phyloP scores from a whole-genome alignment of 345 rosid species.

The Eucalyptus decipiens region DNA sequence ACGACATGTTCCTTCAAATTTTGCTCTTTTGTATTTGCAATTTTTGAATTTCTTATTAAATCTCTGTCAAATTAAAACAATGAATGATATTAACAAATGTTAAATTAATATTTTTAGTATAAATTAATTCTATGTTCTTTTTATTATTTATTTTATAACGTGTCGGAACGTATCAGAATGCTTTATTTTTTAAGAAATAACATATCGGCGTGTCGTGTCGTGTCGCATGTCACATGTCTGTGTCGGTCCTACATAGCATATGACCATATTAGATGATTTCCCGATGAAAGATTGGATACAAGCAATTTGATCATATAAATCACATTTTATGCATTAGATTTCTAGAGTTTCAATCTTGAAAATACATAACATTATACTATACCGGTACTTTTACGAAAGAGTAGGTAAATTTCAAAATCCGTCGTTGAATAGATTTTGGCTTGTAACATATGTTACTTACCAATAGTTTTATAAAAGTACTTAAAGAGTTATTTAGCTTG shows the following conservation, averaged over 20 bases:
- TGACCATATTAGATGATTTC: not conserved
- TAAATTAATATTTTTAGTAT: too few species aligned
- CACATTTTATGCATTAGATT: not conserved
- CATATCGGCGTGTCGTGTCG: accelerated
- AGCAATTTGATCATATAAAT: not conserved
- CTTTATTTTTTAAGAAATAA: too few species aligned
- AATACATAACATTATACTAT: not conserved
- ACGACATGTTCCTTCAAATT: too few species aligned
- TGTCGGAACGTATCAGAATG: too few species aligned
- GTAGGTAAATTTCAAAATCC: not conserved
- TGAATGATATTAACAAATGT: too few species aligned
- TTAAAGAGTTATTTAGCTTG: not conserved
- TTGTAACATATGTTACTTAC: not conserved
- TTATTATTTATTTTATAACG: too few species aligned
- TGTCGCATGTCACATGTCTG: too few species aligned
- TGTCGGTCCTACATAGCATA: not conserved
- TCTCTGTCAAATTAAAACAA: too few species aligned
- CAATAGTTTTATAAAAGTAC: not conserved
- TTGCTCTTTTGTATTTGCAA: too few species aligned
- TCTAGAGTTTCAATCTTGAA: not conserved
- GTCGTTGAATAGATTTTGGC: not conserved
- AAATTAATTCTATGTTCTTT: too few species aligned
- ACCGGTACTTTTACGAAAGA: not conserved
- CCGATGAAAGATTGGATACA: not conserved
- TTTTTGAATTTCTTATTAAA: too few species aligned